Evolutionary conservation across 345 rosid species (phyloP), one percentile per base, ranked within the genome.

Genomic region (Arabidopsis arenosa): DNA sequence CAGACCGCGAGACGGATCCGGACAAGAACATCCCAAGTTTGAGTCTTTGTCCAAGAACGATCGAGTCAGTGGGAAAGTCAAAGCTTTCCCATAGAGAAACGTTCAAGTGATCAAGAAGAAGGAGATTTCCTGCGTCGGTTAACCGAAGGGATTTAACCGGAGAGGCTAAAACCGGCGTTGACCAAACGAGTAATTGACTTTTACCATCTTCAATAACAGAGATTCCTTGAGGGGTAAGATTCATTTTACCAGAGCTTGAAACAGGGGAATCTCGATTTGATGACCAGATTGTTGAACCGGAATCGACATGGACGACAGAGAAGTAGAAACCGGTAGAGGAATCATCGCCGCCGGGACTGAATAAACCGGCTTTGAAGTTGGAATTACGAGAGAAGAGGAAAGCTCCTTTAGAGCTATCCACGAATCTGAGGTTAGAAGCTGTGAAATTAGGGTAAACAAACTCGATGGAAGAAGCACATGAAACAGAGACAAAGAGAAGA

Each of bases 51-150:
- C 96, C 96, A 5, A 84, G 73, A 33, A 90, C 90, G 49, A 93
- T 80, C 1, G 96, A 84, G 75, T 93, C 97, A 0, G 93, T 90
- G 1, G 98, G 98, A 54, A 83, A 2, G 0, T 76, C 44, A 70
- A 93, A 93, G 73, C 94, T 93, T 66, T 93, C 91, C 98, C 98
- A 93, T 8, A 93, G 76, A 54, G 93, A 85, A 66, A 0, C 67
- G 66, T 91, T 93, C 18, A 67, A 72, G 7, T 59, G 83, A 83
- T 88, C 93, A 4, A 91, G 86, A 14, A 93, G 63, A 65, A 87
- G 83, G 56, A 93, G 87, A 73, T 93, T 91, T 0, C 98, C 98
- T 80, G 80, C 73, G 78, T 93, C 94, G 7, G 81, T 87, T 63
- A 93, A 79, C 54, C 44, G 58, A 49, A 90, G 73, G 3, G 86